Base-by-base conservation (phyloP, 2,329 filamentous ascomycete species). In the Parafenestella ontariensis region DNA sequence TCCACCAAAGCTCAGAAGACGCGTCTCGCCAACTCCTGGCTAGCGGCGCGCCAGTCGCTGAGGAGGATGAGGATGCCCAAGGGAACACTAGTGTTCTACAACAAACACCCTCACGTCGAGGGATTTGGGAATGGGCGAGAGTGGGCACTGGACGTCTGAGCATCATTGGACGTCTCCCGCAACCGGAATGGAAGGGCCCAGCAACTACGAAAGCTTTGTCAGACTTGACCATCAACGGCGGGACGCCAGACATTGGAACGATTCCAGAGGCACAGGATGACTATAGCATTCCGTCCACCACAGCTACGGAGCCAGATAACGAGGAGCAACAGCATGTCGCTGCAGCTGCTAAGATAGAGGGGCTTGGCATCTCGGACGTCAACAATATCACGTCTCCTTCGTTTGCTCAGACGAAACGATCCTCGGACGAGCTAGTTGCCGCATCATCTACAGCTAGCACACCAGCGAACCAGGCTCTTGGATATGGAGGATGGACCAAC, bases 101-200 rank as follows among this genome's bases (percentile, higher is more conserved):
- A 10, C 58, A 60, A 18, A 60, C 61, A 18, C 61, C 69, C 11
- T 61, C 67, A 7, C 62, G 65, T 11, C 61, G 69, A 15, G 66
- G 70, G 2, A 61, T 75, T 11, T 75, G 71, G 72, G 62, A 72
- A 21, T 75, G 73, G 73, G 70, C 71, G 11, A 67, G 59, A 39
- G 61, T 49, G 17, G 71, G 72, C 6, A 68, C 69, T 8, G 70
- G 69, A 23, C 59, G 58, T 39, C 24, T 73, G 13, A 67, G 58
- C 21, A 62, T 70, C n/a, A 69, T 74, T 33, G 66, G 69, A 6
- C 61, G 68, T 7, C 59, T 69, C 33, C 65, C 71, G 2, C 68
- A 70, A 20, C 63, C 65, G 17, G 68, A 71, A 34, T 71, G 65
- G 66, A 69, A 62, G 44, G 62, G 57, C 3, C 62, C 63, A 15